These are phyloP conservation scores for Arachis monticola DNA, from an alignment of 331 rosid genomes.

Conservation along the genomic window DNA sequence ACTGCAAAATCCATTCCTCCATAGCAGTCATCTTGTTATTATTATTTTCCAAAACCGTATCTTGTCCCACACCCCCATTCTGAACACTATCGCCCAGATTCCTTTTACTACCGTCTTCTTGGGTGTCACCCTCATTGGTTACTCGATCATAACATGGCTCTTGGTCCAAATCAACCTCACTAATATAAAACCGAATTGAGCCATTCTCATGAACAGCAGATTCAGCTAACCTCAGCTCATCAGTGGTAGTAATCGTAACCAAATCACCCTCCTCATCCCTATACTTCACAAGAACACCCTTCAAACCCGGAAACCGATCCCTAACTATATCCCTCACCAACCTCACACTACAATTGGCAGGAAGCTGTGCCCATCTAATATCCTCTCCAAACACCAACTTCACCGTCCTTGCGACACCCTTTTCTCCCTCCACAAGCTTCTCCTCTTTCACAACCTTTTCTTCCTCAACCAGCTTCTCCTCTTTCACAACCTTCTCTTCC, in stretches of 20 bases:
- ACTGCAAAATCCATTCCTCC: constrained; percentile 92
- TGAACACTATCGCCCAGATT: constrained; percentile 32
- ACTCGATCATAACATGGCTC: constrained; percentile 70
- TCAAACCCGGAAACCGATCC: constrained; percentile 77
- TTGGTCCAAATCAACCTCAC: constrained; percentile 62
- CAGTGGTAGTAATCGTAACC: constrained; percentile 78
- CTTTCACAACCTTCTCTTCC: too few relatives aligned
- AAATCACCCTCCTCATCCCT: constrained; percentile 89
- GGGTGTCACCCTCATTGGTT: constrained; percentile 33
- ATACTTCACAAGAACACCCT: constrained; percentile 84
- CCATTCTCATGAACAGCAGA: constrained; percentile 54
- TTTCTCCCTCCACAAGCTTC: constrained; percentile 49
- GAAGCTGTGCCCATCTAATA: constrained; percentile 85
- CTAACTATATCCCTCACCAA: constrained; percentile 67
- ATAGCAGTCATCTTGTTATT: constrained; percentile 42
- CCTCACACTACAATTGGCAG: constrained; percentile 69
- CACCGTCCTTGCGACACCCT: constrained; percentile 61
- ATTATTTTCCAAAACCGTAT: constrained; percentile 30
- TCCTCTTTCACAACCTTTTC: neutral
- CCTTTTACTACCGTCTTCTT: constrained; percentile 16
- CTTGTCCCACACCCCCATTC: constrained; percentile 54
- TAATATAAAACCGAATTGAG: constrained; percentile 62
- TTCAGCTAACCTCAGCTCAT: constrained; percentile 77
- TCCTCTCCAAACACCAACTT: constrained; percentile 92
- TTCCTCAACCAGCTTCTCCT: constrained; percentile 20